Base-by-base conservation (phyloP, 1,139 yeast species). In the Suhomyces chickasaworum region DNA sequence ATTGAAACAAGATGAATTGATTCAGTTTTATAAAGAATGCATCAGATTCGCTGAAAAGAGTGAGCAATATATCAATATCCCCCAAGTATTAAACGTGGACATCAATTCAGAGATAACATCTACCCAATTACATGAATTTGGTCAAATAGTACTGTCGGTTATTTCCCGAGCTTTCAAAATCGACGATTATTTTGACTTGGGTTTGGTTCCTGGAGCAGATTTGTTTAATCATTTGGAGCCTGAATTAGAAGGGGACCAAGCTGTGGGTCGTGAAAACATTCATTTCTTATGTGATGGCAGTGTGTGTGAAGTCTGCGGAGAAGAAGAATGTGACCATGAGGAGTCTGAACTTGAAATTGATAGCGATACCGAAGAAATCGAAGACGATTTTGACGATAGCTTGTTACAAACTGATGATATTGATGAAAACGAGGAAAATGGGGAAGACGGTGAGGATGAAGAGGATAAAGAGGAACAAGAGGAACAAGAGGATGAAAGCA, bases 191-290 rank as follows among this genome's bases (percentile, higher is more conserved):
- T 88, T 85, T 56, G 87, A 84, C 22, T 75, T 86, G 34, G 88
- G 87, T 0, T 68, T 91, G 49, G 96, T 90, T 25, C 97, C 97
- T 0, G 91, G 91, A 13, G 97, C 97, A 0, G 96, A 91, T 63
- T 69, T 91, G 41, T 90, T 90, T 68, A 90, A 90, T 55, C 97
- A 89, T 60, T 69, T 79, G 33, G 76, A 77, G 8, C 75, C 71
- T 2, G 41, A 47, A 52, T 8, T 55, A 2, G 45, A 45, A n/a
- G 64, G 54, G 8, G 53, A 45, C 7, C 49, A 52, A 17, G 49
- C 57, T 4, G 54, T 53, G 7, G 71, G 67, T 1, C 71, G 77
- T 37, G 87, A 84, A 45, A 75, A 82, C 56, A 90, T 86, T 6
- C 89, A 86, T 63, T 90, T 90, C 61, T 87, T 86, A 46, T 77